Base-by-base conservation (phyloP, 2,329 filamentous ascomycete genomes). In the Pseudocercospora fijiensis region DNA sequence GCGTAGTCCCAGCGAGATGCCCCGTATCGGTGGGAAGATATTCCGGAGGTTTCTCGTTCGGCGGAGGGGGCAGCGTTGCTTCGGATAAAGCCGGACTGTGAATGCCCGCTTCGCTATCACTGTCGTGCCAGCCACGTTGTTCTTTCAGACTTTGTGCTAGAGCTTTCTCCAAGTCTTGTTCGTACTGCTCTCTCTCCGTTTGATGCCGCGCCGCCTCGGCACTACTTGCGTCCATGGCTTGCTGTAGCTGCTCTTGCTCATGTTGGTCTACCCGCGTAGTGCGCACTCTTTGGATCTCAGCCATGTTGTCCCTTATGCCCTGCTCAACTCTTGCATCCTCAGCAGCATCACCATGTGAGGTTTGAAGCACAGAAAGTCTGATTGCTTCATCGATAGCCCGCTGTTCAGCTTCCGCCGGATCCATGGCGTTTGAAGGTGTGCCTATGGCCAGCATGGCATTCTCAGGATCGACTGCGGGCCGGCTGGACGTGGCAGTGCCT, bases 381-480 rank as follows among this genome's bases (percentile, higher is more conserved):
- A 95, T 94, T 0, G 90, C 90, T 47, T 84, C 80, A 73, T 94
- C 90, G 47, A 92, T 84, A 62, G 90, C 88, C 1, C 82, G 81
- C 33, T 85, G 81, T n/a, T 84, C 80, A 4, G 74, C 76, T 49
- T 77, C 75, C 10, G 69, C 65, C 0, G 68, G 57, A 9, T 69
- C 66, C 27, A 61, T 58, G n/a, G 51, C 58, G 51, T 65, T 27
- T 37, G 61, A 33, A 11, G 51, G 56, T 10, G 62, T 65, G 16
- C 67, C 67, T 37, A 68, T 65, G 2, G 61, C 58, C 7, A 69
- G 64, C 56, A 55, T 62, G 7, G 58, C 65, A 26, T 60, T 62
- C 33, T 67, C 65, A 1, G 56, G 65, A 56, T 67, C 64, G 18
- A 63, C 57, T 28, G 61, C 58, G n/a, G 62, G 61, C 20, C 53